A percentile compares a stretch with the other conserved stretches of the same genome.
These are phyloP conservation scores for Astragalus glycyphyllos DNA, from an alignment of 306 rosid species.

Conservation along the genomic window DNA sequence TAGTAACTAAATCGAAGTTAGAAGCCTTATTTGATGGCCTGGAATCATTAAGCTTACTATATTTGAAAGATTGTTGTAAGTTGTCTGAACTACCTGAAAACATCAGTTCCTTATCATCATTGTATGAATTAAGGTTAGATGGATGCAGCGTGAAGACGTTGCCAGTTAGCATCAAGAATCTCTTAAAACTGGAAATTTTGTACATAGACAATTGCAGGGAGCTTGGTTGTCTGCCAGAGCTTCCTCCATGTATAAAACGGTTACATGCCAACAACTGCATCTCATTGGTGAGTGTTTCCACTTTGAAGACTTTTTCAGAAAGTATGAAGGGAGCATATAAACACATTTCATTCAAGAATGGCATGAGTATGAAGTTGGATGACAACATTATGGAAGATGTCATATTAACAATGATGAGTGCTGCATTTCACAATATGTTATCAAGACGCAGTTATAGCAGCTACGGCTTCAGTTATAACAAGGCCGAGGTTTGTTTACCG, in stretches of 20 bases:
- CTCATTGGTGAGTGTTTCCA: slow-evolving; percentile 4
- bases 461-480: neutral
- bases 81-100: slow-evolving; percentile 34
- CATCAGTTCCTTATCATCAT: neutral
- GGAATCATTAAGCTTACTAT: neutral
- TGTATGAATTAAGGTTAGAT: neutral
- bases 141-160: slow-evolving; percentile 21
- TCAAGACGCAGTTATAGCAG: neutral
- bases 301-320: neutral
- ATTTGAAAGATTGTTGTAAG: neutral
- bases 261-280: slow-evolving; percentile 31
- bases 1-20: neutral
- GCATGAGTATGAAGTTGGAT: neutral
- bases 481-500: slow-evolving; percentile 23
- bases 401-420: neutral
- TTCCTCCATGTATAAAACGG: slow-evolving; percentile 17
- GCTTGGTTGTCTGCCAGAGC: slow-evolving; percentile 42
- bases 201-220: neutral
- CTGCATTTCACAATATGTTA: neutral
- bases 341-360: slow-evolving; percentile 4
- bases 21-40: slow-evolving; percentile 10
- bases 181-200: neutral
- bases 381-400: neutral
- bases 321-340: neutral
- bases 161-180: slow-evolving; percentile 36